These are phyloP conservation scores for Amylostereum areolatum DNA, from an alignment of 1,284 basidiomycete species.

Conservation along the genomic window DNA sequence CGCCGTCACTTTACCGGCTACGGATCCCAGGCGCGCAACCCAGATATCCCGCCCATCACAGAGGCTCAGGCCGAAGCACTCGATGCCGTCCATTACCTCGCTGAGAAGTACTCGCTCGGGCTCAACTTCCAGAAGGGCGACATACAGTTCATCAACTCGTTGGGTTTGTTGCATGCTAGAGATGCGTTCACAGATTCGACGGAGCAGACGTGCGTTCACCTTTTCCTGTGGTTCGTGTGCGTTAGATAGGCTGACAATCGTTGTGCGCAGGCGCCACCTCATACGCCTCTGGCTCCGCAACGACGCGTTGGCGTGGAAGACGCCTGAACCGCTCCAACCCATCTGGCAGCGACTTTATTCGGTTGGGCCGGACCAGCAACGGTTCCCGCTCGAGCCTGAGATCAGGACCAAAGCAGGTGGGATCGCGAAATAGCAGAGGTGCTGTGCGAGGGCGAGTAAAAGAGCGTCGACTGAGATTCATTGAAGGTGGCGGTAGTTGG, in stretches of 20 bases:
- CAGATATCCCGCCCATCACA: slow-evolving; percentile 38
- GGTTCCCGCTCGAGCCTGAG: slow-evolving; percentile 27
- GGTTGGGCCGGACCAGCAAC: slow-evolving; percentile 24
- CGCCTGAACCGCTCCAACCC: slow-evolving; percentile 23
- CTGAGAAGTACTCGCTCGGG: slow-evolving; percentile 36
- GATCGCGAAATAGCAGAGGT: not conserved
- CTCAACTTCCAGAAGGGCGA: slow-evolving; percentile 44
- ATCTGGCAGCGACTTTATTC: slow-evolving; percentile 25
- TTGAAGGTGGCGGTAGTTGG: no score
- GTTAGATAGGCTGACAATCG: no score
- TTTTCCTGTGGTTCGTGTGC: no score
- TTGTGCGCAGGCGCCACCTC: slow-evolving; percentile 18
- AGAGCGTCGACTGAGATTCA: no score
- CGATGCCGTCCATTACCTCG: slow-evolving; percentile 38
- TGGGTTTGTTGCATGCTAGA: slow-evolving; percentile 38
- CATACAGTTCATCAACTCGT: slow-evolving; percentile 44
- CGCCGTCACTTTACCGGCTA: slow-evolving; percentile 40
- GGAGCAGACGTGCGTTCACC: slow-evolving; percentile 31
- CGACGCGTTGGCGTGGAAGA: slow-evolving; percentile 28
- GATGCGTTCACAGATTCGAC: slow-evolving; percentile 37
- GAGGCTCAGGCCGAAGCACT: slow-evolving; percentile 45
- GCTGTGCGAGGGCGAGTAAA: no score
- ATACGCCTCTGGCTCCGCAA: slow-evolving; percentile 18
- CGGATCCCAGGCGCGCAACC: slow-evolving; percentile 21
- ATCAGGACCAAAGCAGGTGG: slow-evolving; percentile 18